These are phyloP conservation scores for Cyberlindnera japonica DNA, from an alignment of 805 yeast genomes.

Conservation along the genomic window DNA sequence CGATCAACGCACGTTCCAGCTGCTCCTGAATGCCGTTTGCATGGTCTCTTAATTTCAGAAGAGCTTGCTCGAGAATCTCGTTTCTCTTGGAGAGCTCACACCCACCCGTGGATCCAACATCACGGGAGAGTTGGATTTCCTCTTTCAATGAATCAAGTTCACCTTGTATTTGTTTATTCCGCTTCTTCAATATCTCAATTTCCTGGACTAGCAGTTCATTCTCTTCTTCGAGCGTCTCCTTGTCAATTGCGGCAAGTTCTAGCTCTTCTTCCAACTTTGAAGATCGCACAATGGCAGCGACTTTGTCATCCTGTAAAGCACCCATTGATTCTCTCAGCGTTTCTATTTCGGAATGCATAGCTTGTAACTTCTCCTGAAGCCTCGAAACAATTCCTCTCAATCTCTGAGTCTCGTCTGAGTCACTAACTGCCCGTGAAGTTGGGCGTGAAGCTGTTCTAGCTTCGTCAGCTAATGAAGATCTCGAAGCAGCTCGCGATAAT, in stretches of 20 bases:
- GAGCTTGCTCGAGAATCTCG: slow-evolving; percentile 39
- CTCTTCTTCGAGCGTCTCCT: slow-evolving; percentile 38
- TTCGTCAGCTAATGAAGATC: neutral
- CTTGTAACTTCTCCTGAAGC: slow-evolving; percentile 45
- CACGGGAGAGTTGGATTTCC: slow-evolving; percentile 21
- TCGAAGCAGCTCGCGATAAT: slow-evolving; percentile 1
- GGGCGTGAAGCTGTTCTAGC: neutral
- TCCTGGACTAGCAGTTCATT: slow-evolving; percentile 30
- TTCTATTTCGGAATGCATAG: slow-evolving; percentile 29
- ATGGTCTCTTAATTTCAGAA: slow-evolving; percentile 32
- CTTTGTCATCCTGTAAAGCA: slow-evolving; percentile 30
- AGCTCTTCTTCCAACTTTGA: slow-evolving; percentile 27
- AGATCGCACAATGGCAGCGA: slow-evolving; percentile 22
- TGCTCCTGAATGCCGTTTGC: slow-evolving; percentile 29
- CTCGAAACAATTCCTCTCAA: slow-evolving; percentile 35
- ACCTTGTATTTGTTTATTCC: slow-evolving; percentile 8
- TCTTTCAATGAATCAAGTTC: slow-evolving; percentile 13
- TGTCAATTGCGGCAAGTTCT: slow-evolving; percentile 40
- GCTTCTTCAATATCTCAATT: slow-evolving; percentile 6
- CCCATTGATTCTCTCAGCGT: slow-evolving; percentile 26
- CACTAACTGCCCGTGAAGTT: too few species aligned
- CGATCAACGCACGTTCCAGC: slow-evolving; percentile 26
- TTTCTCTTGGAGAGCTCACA: slow-evolving; percentile 28
- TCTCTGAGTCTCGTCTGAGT: slow-evolving; percentile 15
- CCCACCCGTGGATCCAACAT: slow-evolving; percentile 1